Base-by-base conservation (phyloP, 2,329 filamentous ascomycete species). In the Passalora sequoiae region DNA sequence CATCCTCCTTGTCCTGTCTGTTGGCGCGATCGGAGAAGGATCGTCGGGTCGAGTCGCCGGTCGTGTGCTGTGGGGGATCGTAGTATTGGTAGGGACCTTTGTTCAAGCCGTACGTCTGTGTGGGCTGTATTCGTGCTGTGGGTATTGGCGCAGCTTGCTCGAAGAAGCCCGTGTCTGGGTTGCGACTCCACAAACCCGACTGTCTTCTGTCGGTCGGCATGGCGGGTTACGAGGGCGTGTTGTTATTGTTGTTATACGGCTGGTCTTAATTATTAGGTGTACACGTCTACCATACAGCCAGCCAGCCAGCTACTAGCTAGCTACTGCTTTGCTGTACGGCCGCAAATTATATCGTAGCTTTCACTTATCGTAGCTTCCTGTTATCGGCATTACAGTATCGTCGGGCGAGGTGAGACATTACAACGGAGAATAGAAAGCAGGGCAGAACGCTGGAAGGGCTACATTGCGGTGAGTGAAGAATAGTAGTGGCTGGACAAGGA, bases 61-160 rank as follows among this genome's bases (percentile, higher is more conserved):
- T 19, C 22, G 4, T 25, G 22, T 27, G 44, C 5, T 51, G 15
- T 4, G 59, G 58, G 17, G 59, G 56, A 41, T 57, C 47, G 46
- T 63, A 62, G 52, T 63, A 60, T 24, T 57, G 47, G 43, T 56
- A 61, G 9, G 61, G 60, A 2, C 51, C 54, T 42, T 42, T 35
- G 12, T 33, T 33, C 7, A 33, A 10, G 27, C 27, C 28, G 31
- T 33, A 43, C 9, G 17, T 13, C 28, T 33, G 28, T 28, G 33
- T 16, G n/a, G 39, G 22, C 13, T 40, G 28, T 27, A 50, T 47
- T 12, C 44, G 47, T 7, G 50, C 42, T 20, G 43, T 35, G 4
- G 49, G 44, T 3, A 42, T 33, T 6, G 47, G 24, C 17, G 45
- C 22, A 21, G 46, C 31, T 38, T 59, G 57, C 20, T 56, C 50